Base-by-base conservation (phyloP, 345 rosid species). In the Microthlaspi erraticum region DNA sequence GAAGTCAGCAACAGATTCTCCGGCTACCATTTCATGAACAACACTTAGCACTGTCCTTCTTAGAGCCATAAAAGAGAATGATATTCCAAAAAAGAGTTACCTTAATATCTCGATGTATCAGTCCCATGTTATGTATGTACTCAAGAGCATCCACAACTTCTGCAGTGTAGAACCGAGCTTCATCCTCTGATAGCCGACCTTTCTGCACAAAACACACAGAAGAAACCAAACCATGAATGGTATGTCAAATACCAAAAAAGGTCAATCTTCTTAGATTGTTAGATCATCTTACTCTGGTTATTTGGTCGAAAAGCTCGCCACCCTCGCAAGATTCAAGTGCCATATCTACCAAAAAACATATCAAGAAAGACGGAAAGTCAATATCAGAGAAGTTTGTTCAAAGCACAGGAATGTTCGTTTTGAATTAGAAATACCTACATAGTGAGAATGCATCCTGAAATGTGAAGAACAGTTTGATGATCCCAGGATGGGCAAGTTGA, bases 311-410 rank as follows among this genome's bases (percentile, higher is more conserved):
- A 78, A 89, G 95, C 74, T 91, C 99, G 49, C 99, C 99, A 17
- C 97, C 99, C 80, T 94, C 96, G 38, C 99, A 91, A 58, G 99
- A 91, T 79, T 94, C 99, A 58, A 91, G 98, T 31, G 98, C 99
- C 99, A 94, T 91, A 65, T 89, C 75, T 71, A 71, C 45, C 33
- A 17, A 60, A 59, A 59, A 59, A 20, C 43, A 69, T 23, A 58
- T 6, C 6, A 14, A 26, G 13, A 7, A 60, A 60, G 36, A 41
- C 7, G 12, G 6, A 58, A 16, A 36, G 4, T 59, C 37, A 61
- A 10, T 10, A 0, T 10, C 3, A 36, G 26, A 37, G 8, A 51
- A 1, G 1, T 17, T 60, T 0, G 53, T 17, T 4, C 0, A 51
- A 51, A 56, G 45, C 18, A 43, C 33, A 43, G 3, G 31, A 16